Base-by-base conservation (phyloP, 306 rosid species). In the Acacia acuminata region DNA sequence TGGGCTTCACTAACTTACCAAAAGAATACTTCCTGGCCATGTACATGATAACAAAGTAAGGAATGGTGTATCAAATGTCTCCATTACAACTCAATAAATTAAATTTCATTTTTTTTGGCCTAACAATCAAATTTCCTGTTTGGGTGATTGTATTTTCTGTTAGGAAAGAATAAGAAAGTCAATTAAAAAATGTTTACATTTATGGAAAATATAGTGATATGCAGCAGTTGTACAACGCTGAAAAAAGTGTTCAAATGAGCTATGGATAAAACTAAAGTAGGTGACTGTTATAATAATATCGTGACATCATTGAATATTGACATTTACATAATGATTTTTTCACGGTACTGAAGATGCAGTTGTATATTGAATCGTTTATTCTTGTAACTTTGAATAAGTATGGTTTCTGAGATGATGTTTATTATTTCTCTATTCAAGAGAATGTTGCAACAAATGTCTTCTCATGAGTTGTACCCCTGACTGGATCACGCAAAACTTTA, bases 401-500 rank as follows among this genome's bases (percentile, higher is more conserved):
- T 27, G 19, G 73, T 65, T 16, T 65, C 22, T 32, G 12, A 65
- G 22, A 2, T 67, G 22, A 7, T 67, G 42, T 67, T 67, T 47
- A 25, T 67, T 67, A 67, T 67, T 36, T 67, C 45, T 19, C 32
- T 63, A 8, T 79, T 43, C 67, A 66, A 78, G n/a, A 64, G n/a
- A 20, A n/a, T 34, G 16, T 79, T 68, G 76, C 56, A 22, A 38
- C 19, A 38, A 12, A 43, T 71, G 22, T 47, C 42, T 51, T 61
- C 42, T 47, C 83, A 77, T 78, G 80, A 47, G 71, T 24, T 40
- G 40, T 63, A 24, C 27, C 72, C 56, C 17, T n/a, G 53, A 63
- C 66, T 34, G 42, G 42, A 38, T 38, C 1, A 38, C 42, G 42
- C 42, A 38, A 38, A 38, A 38, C 42, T 1, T 38, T 6, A 38